These are phyloP conservation scores for Senecio squalidus DNA, from an alignment of 140 eudicot genomes.

Conservation along the genomic window DNA sequence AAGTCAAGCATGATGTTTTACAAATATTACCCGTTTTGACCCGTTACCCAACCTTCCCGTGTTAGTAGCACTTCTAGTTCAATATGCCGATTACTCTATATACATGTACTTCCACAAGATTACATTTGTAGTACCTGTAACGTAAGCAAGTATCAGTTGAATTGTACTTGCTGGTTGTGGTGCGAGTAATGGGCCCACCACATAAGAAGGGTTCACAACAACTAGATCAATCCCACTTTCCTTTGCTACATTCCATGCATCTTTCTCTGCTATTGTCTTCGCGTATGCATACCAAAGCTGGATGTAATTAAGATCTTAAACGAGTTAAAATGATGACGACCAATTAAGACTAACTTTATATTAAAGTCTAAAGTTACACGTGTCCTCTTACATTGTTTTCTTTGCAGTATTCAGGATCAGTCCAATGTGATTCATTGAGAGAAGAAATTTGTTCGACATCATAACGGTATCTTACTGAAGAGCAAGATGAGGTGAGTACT, in stretches of 20 bases:
- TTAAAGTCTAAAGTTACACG: not conserved
- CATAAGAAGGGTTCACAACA: constrained; percentile 83
- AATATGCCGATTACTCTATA: too few species aligned
- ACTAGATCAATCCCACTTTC: constrained; percentile 74
- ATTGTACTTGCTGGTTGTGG: constrained; percentile 92
- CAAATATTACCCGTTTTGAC: too few species aligned
- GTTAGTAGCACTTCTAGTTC: too few species aligned
- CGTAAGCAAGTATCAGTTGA: constrained; percentile 36
- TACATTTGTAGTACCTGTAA: constrained; percentile 42
- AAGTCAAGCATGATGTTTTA: too few species aligned
- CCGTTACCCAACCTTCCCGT: too few species aligned
- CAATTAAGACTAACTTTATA: not conserved
- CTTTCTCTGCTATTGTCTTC: constrained; percentile 74
- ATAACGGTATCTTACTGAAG: constrained; percentile 69
- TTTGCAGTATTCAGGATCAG: constrained; percentile 71
- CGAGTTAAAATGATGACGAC: not conserved
- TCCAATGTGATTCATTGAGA: constrained; percentile 92
- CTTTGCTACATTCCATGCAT: constrained; percentile 78
- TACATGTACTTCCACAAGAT: not conserved
- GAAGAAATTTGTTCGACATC: constrained; percentile 60
- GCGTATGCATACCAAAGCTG: constrained; percentile 96
- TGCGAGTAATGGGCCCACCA: constrained; percentile 84
- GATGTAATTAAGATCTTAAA: constrained; percentile 12
- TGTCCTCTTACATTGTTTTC: constrained; percentile 42
- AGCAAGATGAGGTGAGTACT: constrained; percentile 90